Percentiles rank a stretch among this genome's conserved stretches.
Evolutionary conservation across 345 rosid species (phyloP).

Genomic region (Raphanus sativus): DNA sequence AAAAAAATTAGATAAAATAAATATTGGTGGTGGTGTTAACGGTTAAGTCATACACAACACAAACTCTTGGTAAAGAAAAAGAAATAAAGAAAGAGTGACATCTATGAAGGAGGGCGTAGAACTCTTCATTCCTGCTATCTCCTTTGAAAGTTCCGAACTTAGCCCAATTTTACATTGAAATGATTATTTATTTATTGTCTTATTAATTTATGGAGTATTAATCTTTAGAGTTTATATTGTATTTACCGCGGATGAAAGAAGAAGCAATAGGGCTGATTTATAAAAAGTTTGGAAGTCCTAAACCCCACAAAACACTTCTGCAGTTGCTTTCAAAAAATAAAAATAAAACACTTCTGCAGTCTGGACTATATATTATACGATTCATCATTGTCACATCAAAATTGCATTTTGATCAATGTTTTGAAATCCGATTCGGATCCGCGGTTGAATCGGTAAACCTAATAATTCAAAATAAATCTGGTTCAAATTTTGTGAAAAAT

Average conservation of each 20-base stretch:
- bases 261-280: background rate
- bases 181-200: background rate
- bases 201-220: background rate
- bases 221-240: background rate
- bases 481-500: too few species aligned
- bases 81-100: background rate
- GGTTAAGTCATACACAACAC: constrained; percentile 24
- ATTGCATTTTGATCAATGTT: background rate
- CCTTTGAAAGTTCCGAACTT: constrained; percentile 80
- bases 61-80: background rate
- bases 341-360: background rate
- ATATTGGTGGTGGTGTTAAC: constrained; percentile 27
- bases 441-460: too few species aligned
- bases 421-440: too few species aligned
- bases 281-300: background rate
- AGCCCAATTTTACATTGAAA: background rate
- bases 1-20: background rate
- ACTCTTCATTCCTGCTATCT: constrained; percentile 84
- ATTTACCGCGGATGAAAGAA: background rate
- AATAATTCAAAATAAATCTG: too few species aligned
- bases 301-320: background rate
- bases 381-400: constrained; percentile 6
- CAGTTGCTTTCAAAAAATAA: background rate
- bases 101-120: constrained; percentile 88
- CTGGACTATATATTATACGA: background rate